Evolutionary conservation across 1,284 basidiomycete species (phyloP), one percentile per base, ranked within the genome.

Genomic region (Pisolithus thermaeus): DNA sequence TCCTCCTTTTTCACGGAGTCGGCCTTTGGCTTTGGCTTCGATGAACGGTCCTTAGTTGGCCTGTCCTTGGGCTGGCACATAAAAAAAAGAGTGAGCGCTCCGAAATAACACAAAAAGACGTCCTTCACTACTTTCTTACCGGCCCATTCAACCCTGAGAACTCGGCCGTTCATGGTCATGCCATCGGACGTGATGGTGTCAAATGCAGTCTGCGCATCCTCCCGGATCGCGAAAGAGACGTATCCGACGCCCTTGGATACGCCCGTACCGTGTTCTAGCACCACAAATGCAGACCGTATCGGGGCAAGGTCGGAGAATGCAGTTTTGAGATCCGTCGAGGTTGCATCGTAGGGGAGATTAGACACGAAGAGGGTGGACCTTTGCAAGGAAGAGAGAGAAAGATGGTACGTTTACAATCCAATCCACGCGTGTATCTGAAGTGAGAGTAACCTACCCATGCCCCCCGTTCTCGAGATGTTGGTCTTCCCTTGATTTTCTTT

Each of bases 181-280:
- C 77, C 81, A 56, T 80, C 80, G 65, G 69, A 72, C 11, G 73
- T 69, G 44, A 85, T 75, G 49, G 80, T 79, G 39, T 83, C 77
- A 52, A 88, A 79, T 2, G 90, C 87, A 46, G 76, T 70, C 63
- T 89, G 79, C 3, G 95, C 97, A 72, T 99, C 97, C 61, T 97
- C 90, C 51, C 79, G 80, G 56, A 93, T 78, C 1, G 94, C 85
- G 70, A 95, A 99, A 0, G 92, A 88, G 54, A 98, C 92, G 68
- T 98, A 99, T 55, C 96, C 96, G n/a, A 98, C 93, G 59, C 96
- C 97, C 67, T 97, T 97, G 4, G 92, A 95, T 28, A 85, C 79
- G 37, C 90, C 87, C 0, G 87, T 83, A 41, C 82, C 84, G 44
- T 79, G 80, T 56, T 92, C 87, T 4, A 85, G 83, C 11, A 98